Conservation (phyloP, 2,329 filamentous ascomycete genomes). For the Amauroascus niger region DNA sequence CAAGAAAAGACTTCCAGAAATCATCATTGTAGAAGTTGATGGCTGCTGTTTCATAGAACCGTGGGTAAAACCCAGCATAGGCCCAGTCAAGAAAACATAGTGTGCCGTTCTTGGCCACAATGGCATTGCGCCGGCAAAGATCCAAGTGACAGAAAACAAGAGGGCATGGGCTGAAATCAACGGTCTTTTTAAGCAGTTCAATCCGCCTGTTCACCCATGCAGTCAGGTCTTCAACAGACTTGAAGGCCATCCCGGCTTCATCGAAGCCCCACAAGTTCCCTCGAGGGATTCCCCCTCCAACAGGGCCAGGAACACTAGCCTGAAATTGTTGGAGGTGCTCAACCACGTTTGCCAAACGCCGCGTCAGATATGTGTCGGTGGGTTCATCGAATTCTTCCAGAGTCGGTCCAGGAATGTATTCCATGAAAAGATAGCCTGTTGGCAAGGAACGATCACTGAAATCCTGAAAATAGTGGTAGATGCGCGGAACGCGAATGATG, state of each 20-base stretch:
- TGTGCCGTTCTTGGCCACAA: not conserved
- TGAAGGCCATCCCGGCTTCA: not conserved
- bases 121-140: not conserved
- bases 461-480: conserved; percentile 20
- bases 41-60: conserved; percentile 20
- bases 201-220: not conserved
- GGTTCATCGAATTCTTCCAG: conserved; percentile 14
- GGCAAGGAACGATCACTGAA: conserved; percentile 5
- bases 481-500: conserved; percentile 19
- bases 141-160: not conserved
- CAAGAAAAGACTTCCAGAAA: conserved; percentile 17
- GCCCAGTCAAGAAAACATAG: not conserved
- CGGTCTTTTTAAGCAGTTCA: not conserved
- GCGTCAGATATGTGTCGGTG: conserved; percentile 12
- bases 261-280: not conserved
- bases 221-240: not conserved
- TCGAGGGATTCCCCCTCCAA: conserved; percentile 5
- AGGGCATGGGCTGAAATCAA: not conserved
- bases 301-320: conserved; percentile 16
- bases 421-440: conserved; percentile 22
- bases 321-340: conserved; percentile 15
- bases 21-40: conserved; percentile 18
- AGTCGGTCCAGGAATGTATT: conserved; percentile 20
- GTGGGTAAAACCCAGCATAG: conserved; percentile 20
- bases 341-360: conserved; percentile 16